A percentile compares a stretch with the other conserved stretches of the same genome.
phyloP scores from a whole-genome alignment of 306 rosid genomes.

The Sechiopsis laciniata region DNA sequence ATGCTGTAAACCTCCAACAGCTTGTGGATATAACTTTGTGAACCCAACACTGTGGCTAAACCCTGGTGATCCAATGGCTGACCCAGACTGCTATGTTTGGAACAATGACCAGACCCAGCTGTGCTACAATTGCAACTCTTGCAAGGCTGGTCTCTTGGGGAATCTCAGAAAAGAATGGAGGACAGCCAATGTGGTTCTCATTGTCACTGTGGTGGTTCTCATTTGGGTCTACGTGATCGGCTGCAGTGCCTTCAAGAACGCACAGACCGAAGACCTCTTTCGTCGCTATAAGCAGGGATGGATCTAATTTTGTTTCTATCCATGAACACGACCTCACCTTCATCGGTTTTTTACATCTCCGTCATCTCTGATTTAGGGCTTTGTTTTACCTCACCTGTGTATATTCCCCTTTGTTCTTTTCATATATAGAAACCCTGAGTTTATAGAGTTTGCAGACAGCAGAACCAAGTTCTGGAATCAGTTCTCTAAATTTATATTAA shows the following conservation, averaged over 20 bases:
- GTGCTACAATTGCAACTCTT: conserved; percentile 81
- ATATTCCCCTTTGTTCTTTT: conserved; percentile 7
- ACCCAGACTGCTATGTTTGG: conserved; percentile 76
- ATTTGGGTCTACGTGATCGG: conserved; percentile 77
- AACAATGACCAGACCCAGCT: conserved; percentile 71
- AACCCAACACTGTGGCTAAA: conserved; percentile 77
- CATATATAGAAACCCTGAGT: neutral
- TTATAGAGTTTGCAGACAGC: conserved; percentile 4
- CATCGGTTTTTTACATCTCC: neutral
- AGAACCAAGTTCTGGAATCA: conserved; percentile 15
- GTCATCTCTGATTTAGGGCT: neutral
- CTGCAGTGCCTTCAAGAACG: conserved; percentile 88
- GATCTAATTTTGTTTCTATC: conserved; percentile 35
- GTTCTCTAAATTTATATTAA: neutral
- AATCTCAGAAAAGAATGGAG: conserved; percentile 88
- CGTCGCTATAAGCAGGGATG: conserved; percentile 73
- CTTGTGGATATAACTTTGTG: conserved; percentile 68
- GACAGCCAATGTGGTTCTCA: conserved; percentile 62
- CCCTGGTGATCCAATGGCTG: conserved; percentile 60
- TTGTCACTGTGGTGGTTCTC: conserved; percentile 64
- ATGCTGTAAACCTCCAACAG: conserved; percentile 89
- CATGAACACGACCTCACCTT: conserved; percentile 13
- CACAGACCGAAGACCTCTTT: conserved; percentile 81
- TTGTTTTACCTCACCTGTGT: neutral
- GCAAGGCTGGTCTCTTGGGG: conserved; percentile 88